Evolutionary conservation across 2,329 filamentous ascomycete species (phyloP).

Genomic region (Elsinoe fawcettii): DNA sequence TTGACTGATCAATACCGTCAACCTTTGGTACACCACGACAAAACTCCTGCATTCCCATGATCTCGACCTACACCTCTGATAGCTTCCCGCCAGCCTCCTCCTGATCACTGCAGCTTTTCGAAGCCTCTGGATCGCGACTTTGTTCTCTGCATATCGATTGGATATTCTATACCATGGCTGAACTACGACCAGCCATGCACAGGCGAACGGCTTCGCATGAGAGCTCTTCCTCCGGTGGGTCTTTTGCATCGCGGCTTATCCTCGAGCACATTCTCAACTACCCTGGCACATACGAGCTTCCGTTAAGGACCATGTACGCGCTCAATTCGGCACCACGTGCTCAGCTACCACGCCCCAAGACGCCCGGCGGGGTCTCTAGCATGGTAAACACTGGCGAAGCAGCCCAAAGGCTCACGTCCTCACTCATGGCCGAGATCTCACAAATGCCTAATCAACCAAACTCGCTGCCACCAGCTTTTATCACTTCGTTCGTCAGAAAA

Average conservation of each 20-base stretch:
- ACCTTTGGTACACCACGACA: background rate
- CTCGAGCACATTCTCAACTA: conserved; percentile 55
- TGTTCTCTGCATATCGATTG: background rate
- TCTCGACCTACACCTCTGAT: background rate
- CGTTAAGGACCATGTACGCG: conserved; percentile 59
- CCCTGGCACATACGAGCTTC: conserved; percentile 57
- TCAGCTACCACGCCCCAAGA: conserved; percentile 23
- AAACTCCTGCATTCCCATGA: conserved; percentile 2
- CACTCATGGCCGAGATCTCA: conserved; percentile 49
- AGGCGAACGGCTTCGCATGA: conserved; percentile 16
- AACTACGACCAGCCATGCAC: conserved; percentile 5
- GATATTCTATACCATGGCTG: background rate
- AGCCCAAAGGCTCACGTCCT: conserved; percentile 42
- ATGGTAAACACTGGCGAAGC: conserved; percentile 23
- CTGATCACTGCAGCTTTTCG: conserved; percentile 4
- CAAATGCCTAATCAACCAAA: conserved; percentile 53
- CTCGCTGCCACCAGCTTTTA: conserved; percentile 55
- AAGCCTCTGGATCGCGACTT: background rate
- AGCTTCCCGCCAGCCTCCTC: conserved; percentile 6
- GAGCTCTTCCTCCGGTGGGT: conserved; percentile 37
- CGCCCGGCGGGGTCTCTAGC: conserved; percentile 29
- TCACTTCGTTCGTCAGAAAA: conserved; percentile 53
- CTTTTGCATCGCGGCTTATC: conserved; percentile 36
- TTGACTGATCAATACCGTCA: background rate
- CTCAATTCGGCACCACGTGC: conserved; percentile 52